Percentiles rank a stretch among this genome's conserved stretches.
These are phyloP conservation scores for Dendrostoma leiphaemia DNA, from an alignment of 2,329 filamentous ascomycete genomes.

Conservation along the genomic window DNA sequence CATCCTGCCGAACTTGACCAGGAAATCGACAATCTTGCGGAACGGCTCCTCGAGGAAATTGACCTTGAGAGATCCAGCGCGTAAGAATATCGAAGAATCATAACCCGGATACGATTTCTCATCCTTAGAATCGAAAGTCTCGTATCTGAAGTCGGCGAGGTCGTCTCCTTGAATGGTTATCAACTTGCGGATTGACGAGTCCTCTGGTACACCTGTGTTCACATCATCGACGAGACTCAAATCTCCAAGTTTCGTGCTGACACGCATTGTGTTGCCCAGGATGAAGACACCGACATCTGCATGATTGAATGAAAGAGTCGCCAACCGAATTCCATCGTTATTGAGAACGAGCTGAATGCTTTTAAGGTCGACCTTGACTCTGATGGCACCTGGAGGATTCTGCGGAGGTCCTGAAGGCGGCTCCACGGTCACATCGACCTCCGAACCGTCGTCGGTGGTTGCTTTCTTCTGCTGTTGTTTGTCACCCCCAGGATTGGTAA, in stretches of 20 bases:
- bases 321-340: constrained; percentile 92
- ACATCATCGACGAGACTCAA: constrained; percentile 90
- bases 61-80: constrained; percentile 92
- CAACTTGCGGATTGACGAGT: constrained; percentile 79
- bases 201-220: constrained; percentile 80
- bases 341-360: constrained; percentile 93
- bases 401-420: constrained; percentile 33
- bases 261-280: constrained; percentile 79
- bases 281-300: constrained; percentile 90
- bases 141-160: constrained; percentile 93
- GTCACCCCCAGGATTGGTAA: constrained; percentile 59
- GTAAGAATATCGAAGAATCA: constrained; percentile 85
- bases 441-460: constrained; percentile 38
- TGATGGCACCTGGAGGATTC: constrained; percentile 67
- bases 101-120: constrained; percentile 82
- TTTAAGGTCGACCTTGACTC: constrained; percentile 90
- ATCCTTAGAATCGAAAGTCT: constrained; percentile 81
- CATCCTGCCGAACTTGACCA: constrained; percentile 99
- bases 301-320: constrained; percentile 88
- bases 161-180: constrained; percentile 95
- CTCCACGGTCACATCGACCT: constrained; percentile 36
- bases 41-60: constrained; percentile 98
- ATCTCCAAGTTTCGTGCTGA: constrained; percentile 83
- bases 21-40: constrained; percentile 94
- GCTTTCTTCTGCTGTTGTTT: constrained; percentile 30